phyloP scores from a whole-genome alignment of 805 yeast genomes.

The Gaillardinia entomophila region DNA sequence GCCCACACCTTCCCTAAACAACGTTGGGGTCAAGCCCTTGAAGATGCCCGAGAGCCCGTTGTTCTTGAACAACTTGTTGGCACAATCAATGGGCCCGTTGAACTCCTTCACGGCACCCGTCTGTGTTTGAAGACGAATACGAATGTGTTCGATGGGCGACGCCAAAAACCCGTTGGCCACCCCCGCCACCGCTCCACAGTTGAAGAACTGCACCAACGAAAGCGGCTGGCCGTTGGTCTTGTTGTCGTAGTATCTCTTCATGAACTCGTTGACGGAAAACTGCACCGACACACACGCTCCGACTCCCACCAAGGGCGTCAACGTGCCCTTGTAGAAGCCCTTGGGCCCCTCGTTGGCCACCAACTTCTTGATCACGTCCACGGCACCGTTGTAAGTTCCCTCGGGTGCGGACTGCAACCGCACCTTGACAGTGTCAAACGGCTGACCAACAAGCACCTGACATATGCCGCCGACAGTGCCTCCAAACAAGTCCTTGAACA shows the following conservation, averaged over 20 bases:
- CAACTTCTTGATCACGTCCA: conserved; percentile 70
- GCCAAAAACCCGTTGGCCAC: conserved; percentile 84
- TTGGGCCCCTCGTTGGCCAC: conserved; percentile 40
- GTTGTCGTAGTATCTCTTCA: conserved; percentile 70
- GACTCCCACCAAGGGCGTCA: conserved; percentile 47
- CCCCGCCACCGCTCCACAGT: conserved; percentile 90
- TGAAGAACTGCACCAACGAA: conserved; percentile 61
- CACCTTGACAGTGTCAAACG: conserved; percentile 93
- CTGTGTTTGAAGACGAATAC: conserved; percentile 91
- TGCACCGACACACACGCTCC: conserved; percentile 97
- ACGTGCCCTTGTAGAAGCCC: conserved; percentile 42
- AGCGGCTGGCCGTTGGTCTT: conserved; percentile 43
- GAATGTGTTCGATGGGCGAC: conserved; percentile 89
- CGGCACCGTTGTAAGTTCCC: conserved; percentile 66
- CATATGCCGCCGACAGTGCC: conserved; percentile 96
- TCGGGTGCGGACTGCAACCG: conserved; percentile 83
- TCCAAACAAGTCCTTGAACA: conserved; percentile 73
- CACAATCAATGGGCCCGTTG: conserved; percentile 71
- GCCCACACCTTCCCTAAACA: conserved; percentile 81
- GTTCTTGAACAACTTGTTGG: conserved; percentile 47
- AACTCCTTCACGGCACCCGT: conserved; percentile 47
- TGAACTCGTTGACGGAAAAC: conserved; percentile 89
- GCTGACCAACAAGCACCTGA: conserved; percentile 93
- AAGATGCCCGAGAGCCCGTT: conserved; percentile 60
- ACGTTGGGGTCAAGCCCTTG: conserved; percentile 80